phyloP scores from a whole-genome alignment of 257 asterid genomes.

The Solanum peruvianum region DNA sequence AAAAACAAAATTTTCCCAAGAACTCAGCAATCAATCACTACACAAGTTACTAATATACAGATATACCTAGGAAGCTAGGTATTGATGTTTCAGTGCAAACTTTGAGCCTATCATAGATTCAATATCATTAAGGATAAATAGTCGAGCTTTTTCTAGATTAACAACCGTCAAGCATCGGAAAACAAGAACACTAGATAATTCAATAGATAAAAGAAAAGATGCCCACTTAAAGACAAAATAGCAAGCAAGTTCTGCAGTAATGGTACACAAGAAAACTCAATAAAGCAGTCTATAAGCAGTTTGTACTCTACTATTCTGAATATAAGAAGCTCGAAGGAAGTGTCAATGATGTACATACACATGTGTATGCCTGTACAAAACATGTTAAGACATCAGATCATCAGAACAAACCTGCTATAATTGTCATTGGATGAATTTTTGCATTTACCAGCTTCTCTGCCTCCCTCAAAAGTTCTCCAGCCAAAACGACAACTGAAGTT shows the following conservation, averaged over 20 bases:
- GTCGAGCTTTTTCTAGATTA: neutral
- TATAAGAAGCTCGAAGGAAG: neutral
- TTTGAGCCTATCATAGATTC: neutral
- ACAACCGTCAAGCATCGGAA: neutral
- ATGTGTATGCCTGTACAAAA: neutral
- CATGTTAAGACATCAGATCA: neutral
- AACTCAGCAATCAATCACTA: neutral
- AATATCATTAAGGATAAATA: neutral
- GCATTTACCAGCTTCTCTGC: slow-evolving; percentile 89
- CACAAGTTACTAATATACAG: neutral
- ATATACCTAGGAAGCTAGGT: neutral
- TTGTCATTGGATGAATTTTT: slow-evolving; percentile 93
- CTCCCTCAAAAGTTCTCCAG: slow-evolving; percentile 96
- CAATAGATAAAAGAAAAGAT: neutral
- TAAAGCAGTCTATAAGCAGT: neutral
- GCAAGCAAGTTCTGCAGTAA: neutral
- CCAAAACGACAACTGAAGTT: slow-evolving; percentile 93
- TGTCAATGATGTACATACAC: neutral
- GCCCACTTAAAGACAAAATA: neutral
- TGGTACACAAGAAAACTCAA: neutral
- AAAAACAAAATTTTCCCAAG: neutral
- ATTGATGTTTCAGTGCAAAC: neutral
- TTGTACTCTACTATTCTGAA: neutral
- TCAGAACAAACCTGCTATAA: slow-evolving; percentile 52
- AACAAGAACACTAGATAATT: neutral